Evolutionary conservation across 2,329 filamentous ascomycete species (phyloP).

Genomic region (Penicillium sp.): DNA sequence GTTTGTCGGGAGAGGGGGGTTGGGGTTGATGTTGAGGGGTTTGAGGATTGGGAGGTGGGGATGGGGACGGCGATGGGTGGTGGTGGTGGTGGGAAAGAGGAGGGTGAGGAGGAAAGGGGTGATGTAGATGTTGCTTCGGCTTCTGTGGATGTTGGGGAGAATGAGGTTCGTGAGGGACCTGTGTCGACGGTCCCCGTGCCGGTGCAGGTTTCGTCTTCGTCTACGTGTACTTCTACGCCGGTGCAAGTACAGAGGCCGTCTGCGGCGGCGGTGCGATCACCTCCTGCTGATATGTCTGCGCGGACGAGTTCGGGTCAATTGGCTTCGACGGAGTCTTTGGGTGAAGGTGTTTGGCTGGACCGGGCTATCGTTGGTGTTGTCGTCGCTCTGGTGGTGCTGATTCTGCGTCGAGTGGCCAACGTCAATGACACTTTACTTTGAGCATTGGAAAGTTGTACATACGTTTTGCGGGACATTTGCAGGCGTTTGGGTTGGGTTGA

Average conservation of each 20-base stretch:
- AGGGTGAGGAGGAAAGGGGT: no score
- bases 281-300: background rate
- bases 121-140: background rate
- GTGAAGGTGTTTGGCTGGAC: slow-evolving; percentile 71
- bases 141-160: background rate
- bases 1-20: slow-evolving; percentile 34
- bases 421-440: slow-evolving; percentile 18
- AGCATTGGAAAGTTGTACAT: background rate
- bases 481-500: slow-evolving; percentile 3
- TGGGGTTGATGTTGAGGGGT: slow-evolving; percentile 32
- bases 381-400: slow-evolving; percentile 65
- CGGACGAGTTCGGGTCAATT: slow-evolving; percentile 1
- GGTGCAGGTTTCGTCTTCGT: background rate
- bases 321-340: slow-evolving; percentile 1
- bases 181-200: background rate
- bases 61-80: background rate
- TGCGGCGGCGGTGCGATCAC: background rate
- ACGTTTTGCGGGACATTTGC: background rate
- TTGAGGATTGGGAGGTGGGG: background rate
- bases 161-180: background rate
- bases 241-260: background rate
- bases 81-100: no score
- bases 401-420: slow-evolving; percentile 50
- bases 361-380: slow-evolving; percentile 71
- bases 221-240: no score